phyloP scores from a whole-genome alignment of 176 grass and related monocot species.

The Oryza brachyantha region DNA sequence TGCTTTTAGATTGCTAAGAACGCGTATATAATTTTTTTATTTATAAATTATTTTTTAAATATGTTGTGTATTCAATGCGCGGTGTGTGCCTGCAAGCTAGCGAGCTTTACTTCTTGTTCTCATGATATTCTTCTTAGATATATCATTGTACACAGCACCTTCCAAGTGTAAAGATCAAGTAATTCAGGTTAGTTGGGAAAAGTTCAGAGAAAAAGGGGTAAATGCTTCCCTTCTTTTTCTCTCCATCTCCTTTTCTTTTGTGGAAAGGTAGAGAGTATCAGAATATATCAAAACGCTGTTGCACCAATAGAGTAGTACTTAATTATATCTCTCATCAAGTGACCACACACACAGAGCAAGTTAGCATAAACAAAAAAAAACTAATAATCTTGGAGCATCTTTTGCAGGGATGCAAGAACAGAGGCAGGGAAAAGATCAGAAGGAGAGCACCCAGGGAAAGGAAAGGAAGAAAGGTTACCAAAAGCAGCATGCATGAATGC shows the following conservation, averaged over 20 bases:
- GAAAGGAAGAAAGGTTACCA: neutral
- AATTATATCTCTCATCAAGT: neutral
- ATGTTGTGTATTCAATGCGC: neutral
- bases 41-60: too few species aligned
- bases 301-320: neutral
- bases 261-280: neutral
- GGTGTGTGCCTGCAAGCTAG: neutral
- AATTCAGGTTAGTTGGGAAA: neutral
- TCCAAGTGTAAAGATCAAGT: slow-evolving; percentile 28
- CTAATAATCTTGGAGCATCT: neutral
- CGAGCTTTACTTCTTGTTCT: neutral
- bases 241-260: neutral
- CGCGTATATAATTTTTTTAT: too few species aligned
- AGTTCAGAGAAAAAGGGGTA: neutral
- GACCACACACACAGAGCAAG: neutral
- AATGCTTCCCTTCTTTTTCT: too few species aligned
- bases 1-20: too few species aligned
- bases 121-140: neutral
- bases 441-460: slow-evolving; percentile 18
- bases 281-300: neutral
- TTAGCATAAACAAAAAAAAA: neutral
- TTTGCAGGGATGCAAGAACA: neutral
- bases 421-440: neutral
- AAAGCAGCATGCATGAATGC: neutral
- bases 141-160: neutral